Evolutionary conservation across 306 rosid species (phyloP).

Genomic region (Prunus kanzakura): DNA sequence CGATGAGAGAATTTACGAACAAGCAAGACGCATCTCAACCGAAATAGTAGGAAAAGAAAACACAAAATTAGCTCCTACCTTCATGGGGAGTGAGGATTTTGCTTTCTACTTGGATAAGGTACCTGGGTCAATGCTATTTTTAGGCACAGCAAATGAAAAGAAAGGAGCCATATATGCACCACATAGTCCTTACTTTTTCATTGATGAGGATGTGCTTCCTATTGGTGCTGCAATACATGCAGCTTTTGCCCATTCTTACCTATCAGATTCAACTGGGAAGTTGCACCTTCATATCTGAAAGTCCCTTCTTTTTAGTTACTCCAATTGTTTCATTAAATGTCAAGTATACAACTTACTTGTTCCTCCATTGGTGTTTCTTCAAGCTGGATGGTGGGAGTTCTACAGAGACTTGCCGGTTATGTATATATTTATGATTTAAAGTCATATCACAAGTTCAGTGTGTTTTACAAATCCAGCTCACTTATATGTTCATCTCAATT

Average conservation of each 20-base stretch:
- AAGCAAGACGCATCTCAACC: constrained; percentile 41
- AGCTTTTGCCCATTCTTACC: constrained; percentile 71
- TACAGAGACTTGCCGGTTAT: background rate
- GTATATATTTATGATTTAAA: too few species aligned
- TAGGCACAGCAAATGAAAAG: constrained; percentile 61
- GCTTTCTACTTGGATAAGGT: constrained; percentile 76
- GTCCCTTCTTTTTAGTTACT: background rate
- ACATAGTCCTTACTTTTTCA: constrained; percentile 57
- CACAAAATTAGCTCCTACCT: constrained; percentile 38
- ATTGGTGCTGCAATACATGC: constrained; percentile 88
- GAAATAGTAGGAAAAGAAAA: constrained; percentile 72
- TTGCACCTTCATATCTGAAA: constrained; percentile 21
- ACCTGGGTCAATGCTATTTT: constrained; percentile 62
- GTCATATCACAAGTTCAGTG: background rate
- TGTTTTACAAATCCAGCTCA: background rate
- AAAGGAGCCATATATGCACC: constrained; percentile 54
- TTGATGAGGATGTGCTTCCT: constrained; percentile 73
- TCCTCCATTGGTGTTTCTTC: background rate
- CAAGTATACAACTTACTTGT: background rate
- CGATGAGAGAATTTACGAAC: constrained; percentile 54
- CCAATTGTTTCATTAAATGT: constrained; percentile 12
- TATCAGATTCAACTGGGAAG: constrained; percentile 41
- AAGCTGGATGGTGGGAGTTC: background rate
- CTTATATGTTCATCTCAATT: background rate
- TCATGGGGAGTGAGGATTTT: constrained; percentile 91